Evolutionary conservation across 2,329 filamentous ascomycete genomes (phyloP), one percentile per base, ranked within the genome.

Genomic region (Tolypocladium amazonense): DNA sequence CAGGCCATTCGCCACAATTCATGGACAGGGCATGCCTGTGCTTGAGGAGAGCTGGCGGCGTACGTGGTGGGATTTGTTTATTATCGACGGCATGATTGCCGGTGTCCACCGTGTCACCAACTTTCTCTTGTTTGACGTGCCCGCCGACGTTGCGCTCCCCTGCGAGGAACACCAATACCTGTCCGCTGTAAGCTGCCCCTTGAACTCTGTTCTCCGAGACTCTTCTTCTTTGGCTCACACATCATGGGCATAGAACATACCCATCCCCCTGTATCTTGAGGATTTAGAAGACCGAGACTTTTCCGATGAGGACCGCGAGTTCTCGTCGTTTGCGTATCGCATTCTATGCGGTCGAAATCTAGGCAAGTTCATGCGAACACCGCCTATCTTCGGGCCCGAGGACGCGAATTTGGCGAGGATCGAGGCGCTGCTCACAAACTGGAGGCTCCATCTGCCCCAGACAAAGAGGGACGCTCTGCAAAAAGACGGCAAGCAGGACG

Each of bases 51-150:
- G 88, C 70, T 88, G 90, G 83, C 83, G 91, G 23, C 81, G 92
- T 61, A 97, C 92, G 1, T 97, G 92, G 92, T 97, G 92, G 92
- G 91, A 85, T 62, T 70, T 85, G 4, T 93, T 88, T 69, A 82
- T 90, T n/a, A 82, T 90, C 18, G 91, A 96, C 70, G 90, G 88
- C 59, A 88, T 96, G 81, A 81, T 95, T 65, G 89, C 90, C 6
- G 90, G 89, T 4, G 86, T 96, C 65, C 89, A 89, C 65, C 82
- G 86, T 15, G 82, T 84, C 62, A 88, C 88, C 50, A 87, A 84
- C 59, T 89, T 90, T 70, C 73, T 81, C n/a, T 78, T 90, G 30
- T 89, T 85, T 64, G 84, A 87, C 58, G 79, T 92, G 9, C 73
- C 78, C 7, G 81, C 84, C 18, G 85, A 90, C 65, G 88, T 91